A percentile compares a stretch with the other conserved stretches of the same genome.
Conservation (phyloP, 1,139 yeast genomes). For the Pichia sp. region DNA sequence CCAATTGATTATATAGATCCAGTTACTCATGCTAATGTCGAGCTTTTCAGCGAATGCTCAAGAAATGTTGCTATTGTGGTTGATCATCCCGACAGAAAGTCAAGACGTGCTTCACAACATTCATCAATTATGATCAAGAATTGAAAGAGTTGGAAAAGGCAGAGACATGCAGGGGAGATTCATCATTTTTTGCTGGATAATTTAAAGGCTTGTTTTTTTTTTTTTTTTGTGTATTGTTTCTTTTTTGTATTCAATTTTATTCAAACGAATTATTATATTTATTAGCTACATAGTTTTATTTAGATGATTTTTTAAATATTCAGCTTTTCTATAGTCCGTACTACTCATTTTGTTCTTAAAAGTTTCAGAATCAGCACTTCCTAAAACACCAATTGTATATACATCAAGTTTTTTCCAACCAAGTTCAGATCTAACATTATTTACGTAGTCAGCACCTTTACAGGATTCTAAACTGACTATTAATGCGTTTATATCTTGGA, state of each 20-base stretch:
- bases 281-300: background rate
- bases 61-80: conserved; percentile 47
- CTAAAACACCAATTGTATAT: conserved; percentile 64
- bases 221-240: background rate
- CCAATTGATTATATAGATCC: conserved; percentile 43
- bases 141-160: conserved; percentile 6
- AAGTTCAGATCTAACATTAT: conserved; percentile 51
- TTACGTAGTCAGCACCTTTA: conserved; percentile 69
- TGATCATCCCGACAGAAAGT: conserved; percentile 78
- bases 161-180: background rate
- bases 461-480: conserved; percentile 77
- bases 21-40: conserved; percentile 44
- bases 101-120: conserved; percentile 44
- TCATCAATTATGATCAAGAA: conserved; percentile 54
- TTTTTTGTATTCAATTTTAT: background rate
- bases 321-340: conserved; percentile 44
- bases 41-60: conserved; percentile 48
- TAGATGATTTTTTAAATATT: conserved; percentile 17
- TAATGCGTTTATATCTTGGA: conserved; percentile 68
- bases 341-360: conserved; percentile 81
- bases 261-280: background rate
- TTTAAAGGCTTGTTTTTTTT: background rate
- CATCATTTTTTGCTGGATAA: background rate
- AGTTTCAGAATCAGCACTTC: conserved; percentile 46
- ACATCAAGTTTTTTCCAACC: conserved; percentile 51